Conservation (phyloP, 805 yeast species). For the Yarrowia deformans region DNA sequence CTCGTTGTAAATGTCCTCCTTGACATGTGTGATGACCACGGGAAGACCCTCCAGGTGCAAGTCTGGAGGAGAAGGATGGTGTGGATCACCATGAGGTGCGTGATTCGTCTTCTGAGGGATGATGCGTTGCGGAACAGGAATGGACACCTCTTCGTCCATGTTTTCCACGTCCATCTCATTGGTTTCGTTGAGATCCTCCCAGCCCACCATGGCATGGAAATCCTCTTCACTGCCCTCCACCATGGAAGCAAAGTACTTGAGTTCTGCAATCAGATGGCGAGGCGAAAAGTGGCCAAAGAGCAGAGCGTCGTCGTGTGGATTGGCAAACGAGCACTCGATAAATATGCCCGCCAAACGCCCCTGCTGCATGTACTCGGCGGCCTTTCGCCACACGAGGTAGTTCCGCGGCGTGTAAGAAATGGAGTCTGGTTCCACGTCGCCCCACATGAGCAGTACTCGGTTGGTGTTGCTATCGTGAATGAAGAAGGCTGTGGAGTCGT, state of each 20-base stretch:
- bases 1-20: constrained; percentile 45
- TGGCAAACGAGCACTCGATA: constrained; percentile 77
- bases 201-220: constrained; percentile 30
- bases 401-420: constrained; percentile 55
- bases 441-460: constrained; percentile 67
- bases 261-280: constrained; percentile 62
- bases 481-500: constrained; percentile 68
- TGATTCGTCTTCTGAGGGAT: constrained; percentile 46
- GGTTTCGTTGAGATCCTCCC: constrained; percentile 18
- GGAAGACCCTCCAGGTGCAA: constrained; percentile 53
- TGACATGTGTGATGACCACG: constrained; percentile 62
- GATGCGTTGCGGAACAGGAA: constrained; percentile 34
- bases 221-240: constrained; percentile 23
- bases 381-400: constrained; percentile 61
- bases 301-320: constrained; percentile 55
- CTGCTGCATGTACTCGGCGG: constrained; percentile 57
- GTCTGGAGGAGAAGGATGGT: background rate
- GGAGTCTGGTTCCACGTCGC: constrained; percentile 80
- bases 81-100: constrained; percentile 13
- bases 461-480: constrained; percentile 52
- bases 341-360: constrained; percentile 61
- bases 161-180: constrained; percentile 32
- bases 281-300: constrained; percentile 88
- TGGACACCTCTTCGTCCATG: constrained; percentile 31
- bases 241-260: constrained; percentile 48